Base-by-base conservation (phyloP, 2,329 filamentous ascomycete genomes). In the Hypoxylon sp. region DNA sequence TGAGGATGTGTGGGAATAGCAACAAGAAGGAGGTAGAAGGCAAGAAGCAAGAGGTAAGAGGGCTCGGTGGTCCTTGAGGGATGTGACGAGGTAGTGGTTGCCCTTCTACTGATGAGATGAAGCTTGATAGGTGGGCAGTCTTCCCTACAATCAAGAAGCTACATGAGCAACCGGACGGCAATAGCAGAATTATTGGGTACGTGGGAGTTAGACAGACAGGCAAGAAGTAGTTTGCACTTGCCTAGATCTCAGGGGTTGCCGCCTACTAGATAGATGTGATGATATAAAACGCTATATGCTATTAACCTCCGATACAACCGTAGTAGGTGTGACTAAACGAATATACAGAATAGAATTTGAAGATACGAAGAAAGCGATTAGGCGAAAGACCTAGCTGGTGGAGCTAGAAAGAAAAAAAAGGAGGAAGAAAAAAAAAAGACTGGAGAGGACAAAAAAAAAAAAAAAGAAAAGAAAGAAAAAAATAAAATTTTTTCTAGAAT, bases 391-490 rank as follows among this genome's bases (percentile, higher is more conserved):
- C 17, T 43, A 5, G 17, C 3, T 2, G 13, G 34, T 32, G 23
- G 30, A 41, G 23, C 28, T 17, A 23, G 13, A 48, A 43, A 28
- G 25, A 60, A 56, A 60, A 45, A 55, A 60, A 58, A 53, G 41
- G 38, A 55, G n/a, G 36, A 38, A 45, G 50, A 41, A 38, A 63
- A 61, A 59, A 59, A 64, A 58, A 57, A 63, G 36, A 50, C 36
- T 17, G 43, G 14, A 32, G 32, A 59, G 34, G 55, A 61, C n/a
- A n/a, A 41, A 58, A 57, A 60, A 60, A 57, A 59, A 49, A 57
- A 65, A 60, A 58, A 2, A 2, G 23, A 5, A 23, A 5, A 43
- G 5, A 48, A 10, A 19, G 51, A 67, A 63, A 52, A 9, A 30
- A 30, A 30, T 7, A 6, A 30, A 30, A 30, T 7, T 7, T 69